phyloP scores from a whole-genome alignment of 768 basidiomycete genomes.

The Melanogaster broomeanus region DNA sequence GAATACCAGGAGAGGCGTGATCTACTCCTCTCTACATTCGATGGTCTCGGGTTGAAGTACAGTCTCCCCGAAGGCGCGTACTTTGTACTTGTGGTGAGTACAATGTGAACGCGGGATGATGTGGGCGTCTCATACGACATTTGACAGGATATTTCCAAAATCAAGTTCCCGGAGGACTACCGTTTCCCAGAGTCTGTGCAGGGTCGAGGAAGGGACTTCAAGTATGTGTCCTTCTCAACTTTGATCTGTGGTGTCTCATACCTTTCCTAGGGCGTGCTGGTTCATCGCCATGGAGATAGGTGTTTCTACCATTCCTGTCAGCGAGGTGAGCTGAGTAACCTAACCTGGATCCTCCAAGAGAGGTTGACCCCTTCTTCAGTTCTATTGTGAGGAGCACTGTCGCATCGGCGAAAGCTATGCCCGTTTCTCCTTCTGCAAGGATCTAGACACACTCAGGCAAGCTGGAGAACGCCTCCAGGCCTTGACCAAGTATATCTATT shows the following conservation, averaged over 20 bases:
- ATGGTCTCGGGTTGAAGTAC: conserved; percentile 80
- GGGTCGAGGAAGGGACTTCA: conserved; percentile 87
- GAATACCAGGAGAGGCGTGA: conserved; percentile 83
- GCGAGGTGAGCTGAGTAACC: conserved; percentile 65
- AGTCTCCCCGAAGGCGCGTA: conserved; percentile 89
- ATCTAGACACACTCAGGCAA: conserved; percentile 74
- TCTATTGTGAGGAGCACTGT: conserved; percentile 89
- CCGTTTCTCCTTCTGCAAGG: conserved; percentile 96
- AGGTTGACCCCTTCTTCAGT: conserved; percentile 46
- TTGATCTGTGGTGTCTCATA: conserved; percentile 11
- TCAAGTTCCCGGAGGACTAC: conserved; percentile 84
- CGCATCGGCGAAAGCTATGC: conserved; percentile 84
- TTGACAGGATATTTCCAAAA: conserved; percentile 67
- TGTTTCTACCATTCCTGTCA: conserved; percentile 92
- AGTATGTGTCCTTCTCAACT: conserved; percentile 39
- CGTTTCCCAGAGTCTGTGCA: conserved; percentile 74
- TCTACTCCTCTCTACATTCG: conserved; percentile 78
- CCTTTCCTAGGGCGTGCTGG: conserved; percentile 76
- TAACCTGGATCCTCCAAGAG: not conserved
- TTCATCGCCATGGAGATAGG: conserved; percentile 90
- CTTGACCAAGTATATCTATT: conserved; percentile 63
- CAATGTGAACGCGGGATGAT: not conserved
- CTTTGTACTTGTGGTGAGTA: conserved; percentile 79
- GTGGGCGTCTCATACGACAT: conserved; percentile 7
- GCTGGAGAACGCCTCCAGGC: conserved; percentile 84